Conservation (phyloP, 1,284 basidiomycete species). For the Fomes fomentarius region DNA sequence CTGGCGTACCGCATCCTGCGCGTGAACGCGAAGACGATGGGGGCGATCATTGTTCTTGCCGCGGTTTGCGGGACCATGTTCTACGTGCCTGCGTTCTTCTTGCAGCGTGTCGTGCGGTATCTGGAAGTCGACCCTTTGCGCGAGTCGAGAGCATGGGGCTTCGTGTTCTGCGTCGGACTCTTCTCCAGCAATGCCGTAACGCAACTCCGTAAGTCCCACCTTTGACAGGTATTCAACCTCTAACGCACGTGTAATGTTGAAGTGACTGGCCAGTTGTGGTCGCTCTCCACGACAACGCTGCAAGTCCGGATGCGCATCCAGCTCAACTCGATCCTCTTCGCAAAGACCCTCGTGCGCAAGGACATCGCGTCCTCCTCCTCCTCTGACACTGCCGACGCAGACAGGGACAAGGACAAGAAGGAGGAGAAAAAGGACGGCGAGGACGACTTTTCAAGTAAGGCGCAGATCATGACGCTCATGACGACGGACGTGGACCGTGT, state of each 20-base stretch:
- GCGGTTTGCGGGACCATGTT: slow-evolving; percentile 66
- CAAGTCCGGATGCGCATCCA: slow-evolving; percentile 79
- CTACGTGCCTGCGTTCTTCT: slow-evolving; percentile 80
- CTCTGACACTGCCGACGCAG: slow-evolving; percentile 18
- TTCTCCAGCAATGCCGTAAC: slow-evolving; percentile 66
- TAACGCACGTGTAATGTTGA: neutral
- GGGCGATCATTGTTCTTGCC: slow-evolving; percentile 58
- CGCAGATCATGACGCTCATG: slow-evolving; percentile 88
- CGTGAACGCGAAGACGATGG: slow-evolving; percentile 51
- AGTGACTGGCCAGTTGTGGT: slow-evolving; percentile 65
- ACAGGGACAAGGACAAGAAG: slow-evolving; percentile 22
- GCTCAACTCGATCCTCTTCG: slow-evolving; percentile 85
- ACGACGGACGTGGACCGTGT: slow-evolving; percentile 92
- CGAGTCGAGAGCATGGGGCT: slow-evolving; percentile 67
- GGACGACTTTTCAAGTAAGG: slow-evolving; percentile 85
- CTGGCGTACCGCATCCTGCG: slow-evolving; percentile 61
- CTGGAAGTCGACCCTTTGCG: slow-evolving; percentile 66
- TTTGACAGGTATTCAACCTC: neutral
- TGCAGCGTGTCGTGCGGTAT: slow-evolving; percentile 73
- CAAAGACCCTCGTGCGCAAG: slow-evolving; percentile 89
- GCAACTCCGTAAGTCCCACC: slow-evolving; percentile 53
- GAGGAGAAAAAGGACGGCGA: slow-evolving; percentile 57
- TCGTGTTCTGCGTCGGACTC: slow-evolving; percentile 72
- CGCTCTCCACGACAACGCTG: slow-evolving; percentile 70
- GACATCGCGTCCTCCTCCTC: slow-evolving; percentile 73